Evolutionary conservation across 352 stramenopile species (phyloP).

Genomic region (Saprolegnia diclina): DNA sequence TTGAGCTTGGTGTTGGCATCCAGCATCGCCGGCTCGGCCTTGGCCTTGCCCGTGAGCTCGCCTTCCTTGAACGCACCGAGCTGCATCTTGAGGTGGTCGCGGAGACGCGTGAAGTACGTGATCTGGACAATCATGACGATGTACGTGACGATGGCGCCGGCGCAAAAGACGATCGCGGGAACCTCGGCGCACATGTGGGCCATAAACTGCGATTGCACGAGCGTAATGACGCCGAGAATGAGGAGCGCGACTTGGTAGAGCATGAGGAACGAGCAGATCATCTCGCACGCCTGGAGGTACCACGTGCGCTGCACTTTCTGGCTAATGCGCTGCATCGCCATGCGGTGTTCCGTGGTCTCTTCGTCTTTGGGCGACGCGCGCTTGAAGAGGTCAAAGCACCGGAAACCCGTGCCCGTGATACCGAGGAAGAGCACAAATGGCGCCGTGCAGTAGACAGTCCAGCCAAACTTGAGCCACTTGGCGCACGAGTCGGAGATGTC

Average conservation of each 20-base stretch:
- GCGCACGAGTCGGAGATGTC: constrained; percentile 50
- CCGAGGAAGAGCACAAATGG: constrained; percentile 53
- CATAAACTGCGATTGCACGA: constrained; percentile 56
- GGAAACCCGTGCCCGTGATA: constrained; percentile 48
- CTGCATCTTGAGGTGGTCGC: constrained; percentile 81
- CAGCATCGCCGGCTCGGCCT: constrained; percentile 45
- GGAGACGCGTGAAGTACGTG: constrained; percentile 65
- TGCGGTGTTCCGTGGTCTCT: constrained; percentile 17
- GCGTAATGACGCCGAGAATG: constrained; percentile 75
- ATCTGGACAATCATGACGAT: constrained; percentile 56
- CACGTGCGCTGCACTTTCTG: constrained; percentile 71
- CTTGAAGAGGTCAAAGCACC: constrained; percentile 70
- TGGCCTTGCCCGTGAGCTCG: constrained; percentile 37
- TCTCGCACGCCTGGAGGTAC: constrained; percentile 64
- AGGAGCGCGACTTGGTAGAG: constrained; percentile 49
- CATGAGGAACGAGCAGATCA: constrained; percentile 51
- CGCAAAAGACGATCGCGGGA: constrained; percentile 50
- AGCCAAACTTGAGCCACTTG: constrained; percentile 74
- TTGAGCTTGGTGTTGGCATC: constrained; percentile 51
- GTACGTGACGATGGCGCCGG: constrained; percentile 52
- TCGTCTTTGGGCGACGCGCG: constrained; percentile 37
- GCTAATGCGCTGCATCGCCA: constrained; percentile 32
- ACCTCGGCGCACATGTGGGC: constrained; percentile 49
- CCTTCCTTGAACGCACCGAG: constrained; percentile 74
- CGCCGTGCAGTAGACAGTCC: constrained; percentile 61